Conservation (phyloP, 495 filamentous ascomycete species). For the Penicillium argentinense region DNA sequence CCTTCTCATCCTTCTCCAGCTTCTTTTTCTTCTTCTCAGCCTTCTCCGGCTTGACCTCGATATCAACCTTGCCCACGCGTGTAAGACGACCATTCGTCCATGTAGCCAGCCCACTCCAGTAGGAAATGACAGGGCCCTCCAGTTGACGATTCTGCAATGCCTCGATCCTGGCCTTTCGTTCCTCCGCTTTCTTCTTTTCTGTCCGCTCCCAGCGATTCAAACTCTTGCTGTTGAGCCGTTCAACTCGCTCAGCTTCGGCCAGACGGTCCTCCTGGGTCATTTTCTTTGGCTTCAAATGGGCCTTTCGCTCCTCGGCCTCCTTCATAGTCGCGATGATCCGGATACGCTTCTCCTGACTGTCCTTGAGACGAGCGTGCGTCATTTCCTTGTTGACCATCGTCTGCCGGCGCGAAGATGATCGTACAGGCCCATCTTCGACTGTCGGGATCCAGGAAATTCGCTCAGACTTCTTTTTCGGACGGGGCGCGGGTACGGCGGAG, state of each 20-base stretch:
- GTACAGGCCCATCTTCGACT: constrained; percentile 71
- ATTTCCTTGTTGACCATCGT: constrained; percentile 83
- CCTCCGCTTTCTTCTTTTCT: constrained; percentile 82
- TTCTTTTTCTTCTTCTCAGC: constrained; percentile 40
- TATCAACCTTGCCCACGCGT: constrained; percentile 67
- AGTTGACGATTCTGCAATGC: constrained; percentile 82
- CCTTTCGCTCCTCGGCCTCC: constrained; percentile 76
- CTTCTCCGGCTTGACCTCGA: constrained; percentile 48
- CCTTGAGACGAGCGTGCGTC: constrained; percentile 77
- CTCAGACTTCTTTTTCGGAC: constrained; percentile 92
- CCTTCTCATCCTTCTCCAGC: constrained; percentile 36
- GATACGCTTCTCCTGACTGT: constrained; percentile 76
- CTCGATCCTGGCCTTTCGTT: constrained; percentile 75
- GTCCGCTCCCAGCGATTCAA: constrained; percentile 91
- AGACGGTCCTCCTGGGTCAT: constrained; percentile 92
- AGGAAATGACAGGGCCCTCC: constrained; percentile 86
- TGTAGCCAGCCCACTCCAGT: constrained; percentile 85
- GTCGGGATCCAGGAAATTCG: constrained; percentile 85
- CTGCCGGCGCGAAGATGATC: constrained; percentile 78
- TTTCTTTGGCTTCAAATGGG: constrained; percentile 68
- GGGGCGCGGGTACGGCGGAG: constrained; percentile 45
- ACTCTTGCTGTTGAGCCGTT: constrained; percentile 84
- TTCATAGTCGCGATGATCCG: constrained; percentile 84
- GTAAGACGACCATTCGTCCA: constrained; percentile 74
- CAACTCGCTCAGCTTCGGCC: constrained; percentile 77